Conservation (phyloP, 805 yeast genomes). For the Kodamaea kakaduensis region DNA sequence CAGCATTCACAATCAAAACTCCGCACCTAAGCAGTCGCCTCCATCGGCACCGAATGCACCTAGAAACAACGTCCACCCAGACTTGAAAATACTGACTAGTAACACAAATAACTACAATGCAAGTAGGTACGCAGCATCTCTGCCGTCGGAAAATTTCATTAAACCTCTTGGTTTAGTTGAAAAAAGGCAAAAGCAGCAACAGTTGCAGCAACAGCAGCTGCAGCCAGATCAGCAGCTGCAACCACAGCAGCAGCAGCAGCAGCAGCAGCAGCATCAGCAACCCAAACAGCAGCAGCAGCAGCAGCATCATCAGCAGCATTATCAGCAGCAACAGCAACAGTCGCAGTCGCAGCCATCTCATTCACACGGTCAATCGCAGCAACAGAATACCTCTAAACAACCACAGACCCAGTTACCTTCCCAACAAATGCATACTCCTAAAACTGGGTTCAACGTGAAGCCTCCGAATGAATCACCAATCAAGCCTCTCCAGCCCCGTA, state of each 20-base stretch:
- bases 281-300: constrained; percentile 6
- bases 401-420: constrained; percentile 3
- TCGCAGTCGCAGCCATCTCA: constrained; percentile 1
- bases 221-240: constrained; percentile 7
- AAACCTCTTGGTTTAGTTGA: constrained; percentile 18
- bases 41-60: constrained; percentile 24
- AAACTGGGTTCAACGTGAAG: constrained; percentile 10
- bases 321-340: constrained; percentile 2
- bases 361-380: constrained; percentile 1
- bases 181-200: constrained; percentile 11
- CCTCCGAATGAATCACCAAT: constrained; percentile 20
- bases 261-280: constrained; percentile 8
- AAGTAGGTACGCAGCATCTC: constrained; percentile 1
- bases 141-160: constrained; percentile 11
- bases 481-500: constrained; percentile 25
- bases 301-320: constrained; percentile 3
- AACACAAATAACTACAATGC: constrained; percentile 19
- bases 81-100: constrained; percentile 29
- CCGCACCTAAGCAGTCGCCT: constrained; percentile 28
- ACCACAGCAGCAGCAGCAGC: constrained; percentile 8
- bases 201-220: constrained; percentile 11
- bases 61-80: constrained; percentile 21
- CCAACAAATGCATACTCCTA: constrained; percentile 3
- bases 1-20: constrained; percentile 15
- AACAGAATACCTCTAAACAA: not conserved